Evolutionary conservation across 805 yeast genomes (phyloP).

Genomic region (Cyberlindnera maritima): DNA sequence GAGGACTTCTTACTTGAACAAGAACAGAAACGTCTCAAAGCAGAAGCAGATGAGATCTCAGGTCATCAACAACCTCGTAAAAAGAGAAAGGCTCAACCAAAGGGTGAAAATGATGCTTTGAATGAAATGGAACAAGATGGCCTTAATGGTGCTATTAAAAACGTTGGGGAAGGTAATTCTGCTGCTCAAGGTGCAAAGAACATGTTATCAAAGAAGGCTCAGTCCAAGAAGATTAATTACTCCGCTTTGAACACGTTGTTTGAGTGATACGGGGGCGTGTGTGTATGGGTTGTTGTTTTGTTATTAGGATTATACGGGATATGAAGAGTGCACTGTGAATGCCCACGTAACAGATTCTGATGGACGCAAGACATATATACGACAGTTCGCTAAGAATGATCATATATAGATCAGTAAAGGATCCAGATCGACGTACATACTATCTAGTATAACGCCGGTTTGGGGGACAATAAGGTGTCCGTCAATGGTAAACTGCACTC

Average conservation of each 20-base stretch:
- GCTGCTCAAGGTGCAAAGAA: slow-evolving; percentile 80
- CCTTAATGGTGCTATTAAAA: slow-evolving; percentile 42
- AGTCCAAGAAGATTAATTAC: slow-evolving; percentile 89
- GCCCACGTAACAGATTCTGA: too few relatives aligned
- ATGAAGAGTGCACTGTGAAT: too few relatives aligned
- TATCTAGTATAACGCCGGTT: too few relatives aligned
- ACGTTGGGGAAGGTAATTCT: slow-evolving; percentile 40
- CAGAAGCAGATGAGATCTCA: slow-evolving; percentile 81
- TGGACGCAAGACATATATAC: too few relatives aligned
- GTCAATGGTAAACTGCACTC: too few relatives aligned
- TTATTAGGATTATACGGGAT: too few relatives aligned
- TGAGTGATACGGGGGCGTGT: too few relatives aligned
- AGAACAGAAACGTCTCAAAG: slow-evolving; percentile 77
- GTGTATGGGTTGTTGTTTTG: too few relatives aligned
- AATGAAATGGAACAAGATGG: slow-evolving; percentile 32
- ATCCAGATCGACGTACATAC: too few relatives aligned
- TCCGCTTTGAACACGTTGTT: slow-evolving; percentile 63
- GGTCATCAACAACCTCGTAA: slow-evolving; percentile 66
- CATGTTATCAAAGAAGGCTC: slow-evolving; percentile 71
- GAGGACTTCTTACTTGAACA: slow-evolving; percentile 83
- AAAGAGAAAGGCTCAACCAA: slow-evolving; percentile 38
- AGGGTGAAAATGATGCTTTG: slow-evolving; percentile 31
- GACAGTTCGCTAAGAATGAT: too few relatives aligned
- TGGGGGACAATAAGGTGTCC: too few relatives aligned
- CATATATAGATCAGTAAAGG: too few relatives aligned